Conservation (phyloP, 441 rosid species). For the Brassica balearica region DNA sequence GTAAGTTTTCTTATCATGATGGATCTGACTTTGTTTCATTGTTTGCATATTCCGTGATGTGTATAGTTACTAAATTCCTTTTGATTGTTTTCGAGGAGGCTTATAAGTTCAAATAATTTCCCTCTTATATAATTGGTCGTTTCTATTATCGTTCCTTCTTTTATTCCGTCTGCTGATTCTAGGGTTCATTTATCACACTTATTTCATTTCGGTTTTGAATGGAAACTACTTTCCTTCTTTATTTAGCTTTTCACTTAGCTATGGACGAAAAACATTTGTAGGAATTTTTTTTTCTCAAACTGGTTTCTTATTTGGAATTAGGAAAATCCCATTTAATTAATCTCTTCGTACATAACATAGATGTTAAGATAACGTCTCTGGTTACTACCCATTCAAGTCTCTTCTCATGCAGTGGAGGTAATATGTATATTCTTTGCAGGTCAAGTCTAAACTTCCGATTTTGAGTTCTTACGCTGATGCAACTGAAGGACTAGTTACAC, state of each 20-base stretch:
- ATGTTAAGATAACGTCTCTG: constrained; percentile 13
- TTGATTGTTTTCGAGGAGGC: constrained; percentile 24
- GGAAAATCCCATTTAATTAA: constrained; percentile 13
- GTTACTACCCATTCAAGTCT: constrained; percentile 18
- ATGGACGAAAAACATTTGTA: constrained; percentile 11
- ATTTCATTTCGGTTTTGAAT: constrained; percentile 5
- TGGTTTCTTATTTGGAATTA: constrained; percentile 3
- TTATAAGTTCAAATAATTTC: constrained; percentile 12
- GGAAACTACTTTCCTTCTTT: constrained; percentile 17
- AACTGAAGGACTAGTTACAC: constrained; percentile 76
- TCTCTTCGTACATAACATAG: not conserved
- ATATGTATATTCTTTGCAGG: constrained; percentile 55
- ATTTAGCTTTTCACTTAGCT: constrained; percentile 17
- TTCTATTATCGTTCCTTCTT: not conserved
- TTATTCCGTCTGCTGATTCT: constrained; percentile 13
- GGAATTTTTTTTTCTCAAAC: constrained; percentile 7
- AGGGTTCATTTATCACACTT: not conserved
- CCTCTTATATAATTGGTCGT: constrained; percentile 17
- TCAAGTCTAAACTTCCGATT: constrained; percentile 87
- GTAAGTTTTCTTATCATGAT: constrained; percentile 57
- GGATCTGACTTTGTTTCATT: constrained; percentile 27
- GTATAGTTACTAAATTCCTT: constrained; percentile 27
- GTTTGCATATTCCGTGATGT: constrained; percentile 31
- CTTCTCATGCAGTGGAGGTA: constrained; percentile 28
- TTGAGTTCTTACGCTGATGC: constrained; percentile 92